Conservation (phyloP, 352 stramenopile genomes). For the Plasmopara muralis region DNA sequence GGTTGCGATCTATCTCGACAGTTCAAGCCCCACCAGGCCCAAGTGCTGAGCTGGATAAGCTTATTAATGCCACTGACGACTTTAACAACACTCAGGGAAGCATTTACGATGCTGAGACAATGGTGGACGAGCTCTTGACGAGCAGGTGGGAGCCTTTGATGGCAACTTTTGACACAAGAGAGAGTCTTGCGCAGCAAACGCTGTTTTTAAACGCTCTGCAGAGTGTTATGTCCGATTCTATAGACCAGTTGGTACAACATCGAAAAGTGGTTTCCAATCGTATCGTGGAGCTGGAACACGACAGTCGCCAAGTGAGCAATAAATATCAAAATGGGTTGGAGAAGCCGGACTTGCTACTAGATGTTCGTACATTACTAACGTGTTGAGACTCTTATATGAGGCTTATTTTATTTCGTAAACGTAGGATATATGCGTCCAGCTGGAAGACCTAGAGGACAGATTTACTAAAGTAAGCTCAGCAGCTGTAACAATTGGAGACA, state of each 20-base stretch:
- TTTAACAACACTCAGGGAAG: background rate
- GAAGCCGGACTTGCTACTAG: constrained; percentile 51
- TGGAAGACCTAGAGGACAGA: constrained; percentile 79
- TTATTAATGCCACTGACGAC: constrained; percentile 20
- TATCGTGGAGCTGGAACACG: constrained; percentile 55
- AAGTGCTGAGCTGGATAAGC: constrained; percentile 58
- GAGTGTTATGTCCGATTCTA: constrained; percentile 43
- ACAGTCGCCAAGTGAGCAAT: constrained; percentile 44
- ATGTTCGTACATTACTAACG: constrained; percentile 22
- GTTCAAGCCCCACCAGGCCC: constrained; percentile 4
- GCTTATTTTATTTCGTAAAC: constrained; percentile 3
- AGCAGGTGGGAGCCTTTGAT: constrained; percentile 41
- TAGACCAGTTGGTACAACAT: constrained; percentile 52
- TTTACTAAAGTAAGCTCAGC: constrained; percentile 85
- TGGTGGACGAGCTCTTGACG: constrained; percentile 72
- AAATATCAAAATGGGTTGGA: constrained; percentile 62
- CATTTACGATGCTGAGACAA: constrained; percentile 54
- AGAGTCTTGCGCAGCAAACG: constrained; percentile 34
- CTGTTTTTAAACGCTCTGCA: constrained; percentile 63
- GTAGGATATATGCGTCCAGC: constrained; percentile 65
- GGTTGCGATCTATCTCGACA: background rate
- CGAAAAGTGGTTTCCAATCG: constrained; percentile 47
- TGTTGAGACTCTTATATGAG: constrained; percentile 2
- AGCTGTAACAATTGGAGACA: constrained; percentile 64
- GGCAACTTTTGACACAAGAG: constrained; percentile 7